Percentiles rank a stretch among this genome's conserved stretches.
phyloP scores from a whole-genome alignment of 495 filamentous ascomycete species.

The Hypoxylon crocopeplum region DNA sequence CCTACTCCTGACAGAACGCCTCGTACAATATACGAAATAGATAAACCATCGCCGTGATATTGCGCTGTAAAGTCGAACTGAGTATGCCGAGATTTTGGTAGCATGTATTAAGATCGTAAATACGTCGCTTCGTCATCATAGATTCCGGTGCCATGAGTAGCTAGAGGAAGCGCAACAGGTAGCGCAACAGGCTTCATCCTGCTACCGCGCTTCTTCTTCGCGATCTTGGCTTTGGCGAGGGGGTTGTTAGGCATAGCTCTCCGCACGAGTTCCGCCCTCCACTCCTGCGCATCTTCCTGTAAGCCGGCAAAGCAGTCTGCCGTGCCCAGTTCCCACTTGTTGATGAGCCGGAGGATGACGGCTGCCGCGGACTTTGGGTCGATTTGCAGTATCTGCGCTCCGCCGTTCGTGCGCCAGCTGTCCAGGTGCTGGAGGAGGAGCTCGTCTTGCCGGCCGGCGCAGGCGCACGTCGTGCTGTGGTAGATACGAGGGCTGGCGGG shows the following conservation, averaged over 20 bases:
- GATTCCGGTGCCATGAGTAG: too few species aligned
- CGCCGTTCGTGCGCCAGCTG: background rate
- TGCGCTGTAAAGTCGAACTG: too few species aligned
- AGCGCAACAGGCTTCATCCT: too few species aligned
- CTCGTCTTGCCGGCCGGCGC: background rate
- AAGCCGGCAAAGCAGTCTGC: background rate
- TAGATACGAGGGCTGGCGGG: background rate
- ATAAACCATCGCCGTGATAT: too few species aligned
- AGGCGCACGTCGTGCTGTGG: conserved; percentile 1
- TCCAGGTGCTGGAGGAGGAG: background rate
- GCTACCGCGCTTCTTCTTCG: background rate
- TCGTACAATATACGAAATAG: too few species aligned
- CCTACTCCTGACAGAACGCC: too few species aligned
- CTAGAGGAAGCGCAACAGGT: too few species aligned
- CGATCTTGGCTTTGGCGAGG: background rate
- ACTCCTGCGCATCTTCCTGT: background rate
- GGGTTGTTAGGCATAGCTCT: background rate
- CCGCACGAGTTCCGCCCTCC: background rate
- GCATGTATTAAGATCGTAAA: too few species aligned
- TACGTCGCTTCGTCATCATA: too few species aligned
- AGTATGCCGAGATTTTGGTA: too few species aligned
- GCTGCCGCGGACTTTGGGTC: background rate
- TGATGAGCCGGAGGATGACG: background rate
- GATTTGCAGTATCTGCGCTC: background rate
- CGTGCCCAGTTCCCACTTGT: conserved; percentile 3